A percentile compares a stretch with the other conserved stretches of the same genome.
Conservation (phyloP, 1,284 basidiomycete genomes). For the Boletellus deceptivus region DNA sequence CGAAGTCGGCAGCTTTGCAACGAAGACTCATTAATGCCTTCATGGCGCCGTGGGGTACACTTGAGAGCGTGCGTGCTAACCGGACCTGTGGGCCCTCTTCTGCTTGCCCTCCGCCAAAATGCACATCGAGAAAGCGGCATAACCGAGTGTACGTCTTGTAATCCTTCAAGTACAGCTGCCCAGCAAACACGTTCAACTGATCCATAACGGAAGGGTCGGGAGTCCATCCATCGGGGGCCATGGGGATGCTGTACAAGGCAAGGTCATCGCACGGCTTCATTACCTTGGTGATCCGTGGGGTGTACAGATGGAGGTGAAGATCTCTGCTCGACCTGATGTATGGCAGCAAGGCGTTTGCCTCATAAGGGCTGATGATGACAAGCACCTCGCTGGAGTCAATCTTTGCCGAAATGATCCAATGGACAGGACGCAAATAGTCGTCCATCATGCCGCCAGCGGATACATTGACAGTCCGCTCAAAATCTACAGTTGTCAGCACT, state of each 20-base stretch:
- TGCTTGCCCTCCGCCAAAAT: constrained; percentile 19
- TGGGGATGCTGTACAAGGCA: constrained; percentile 34
- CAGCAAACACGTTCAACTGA: constrained; percentile 45
- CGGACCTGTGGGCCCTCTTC: neutral
- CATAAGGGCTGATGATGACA: constrained; percentile 44
- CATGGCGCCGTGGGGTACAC: too few relatives aligned
- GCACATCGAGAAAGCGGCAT: constrained; percentile 38
- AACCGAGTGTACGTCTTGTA: constrained; percentile 33
- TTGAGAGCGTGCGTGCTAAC: too few relatives aligned
- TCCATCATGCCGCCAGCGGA: neutral
- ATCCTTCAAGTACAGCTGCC: constrained; percentile 23
- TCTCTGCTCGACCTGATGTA: constrained; percentile 32
- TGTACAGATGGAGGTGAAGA: constrained; percentile 43
- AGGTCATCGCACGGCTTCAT: constrained; percentile 42
- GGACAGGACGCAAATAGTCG: constrained; percentile 40
- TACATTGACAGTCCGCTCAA: constrained; percentile 7
- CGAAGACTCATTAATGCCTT: too few relatives aligned
- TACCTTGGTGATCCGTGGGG: constrained; percentile 34
- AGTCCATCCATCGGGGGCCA: constrained; percentile 16
- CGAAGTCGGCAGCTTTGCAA: too few relatives aligned
- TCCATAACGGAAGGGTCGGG: constrained; percentile 18
- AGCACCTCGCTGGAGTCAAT: constrained; percentile 11
- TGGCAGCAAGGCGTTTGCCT: constrained; percentile 40
- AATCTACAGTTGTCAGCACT: constrained; percentile 33
- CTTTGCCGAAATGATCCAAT: constrained; percentile 39